These are phyloP conservation scores for Spatholobus suberectus DNA, from an alignment of 306 rosid genomes.

Conservation along the genomic window DNA sequence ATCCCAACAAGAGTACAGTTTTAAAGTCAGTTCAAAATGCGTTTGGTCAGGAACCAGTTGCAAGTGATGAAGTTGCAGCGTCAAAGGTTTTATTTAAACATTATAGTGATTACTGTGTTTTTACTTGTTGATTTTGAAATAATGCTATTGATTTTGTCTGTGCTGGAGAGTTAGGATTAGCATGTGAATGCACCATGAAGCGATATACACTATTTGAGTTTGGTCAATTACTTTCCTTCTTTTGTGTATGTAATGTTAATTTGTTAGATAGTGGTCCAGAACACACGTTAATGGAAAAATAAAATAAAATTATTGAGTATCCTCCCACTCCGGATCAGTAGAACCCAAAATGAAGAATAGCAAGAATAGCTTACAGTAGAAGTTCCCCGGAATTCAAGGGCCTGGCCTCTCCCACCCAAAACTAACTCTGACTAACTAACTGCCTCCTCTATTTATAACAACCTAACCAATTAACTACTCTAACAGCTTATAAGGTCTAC, in stretches of 20 bases:
- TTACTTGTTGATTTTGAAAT: constrained; percentile 7
- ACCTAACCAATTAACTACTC: background rate
- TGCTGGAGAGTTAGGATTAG: background rate
- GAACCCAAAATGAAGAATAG: background rate
- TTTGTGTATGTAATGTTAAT: constrained; percentile 1
- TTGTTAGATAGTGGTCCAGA: background rate
- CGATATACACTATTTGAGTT: background rate
- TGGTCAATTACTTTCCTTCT: constrained; percentile 6
- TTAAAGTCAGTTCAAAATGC: constrained; percentile 72
- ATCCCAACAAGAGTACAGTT: constrained; percentile 77
- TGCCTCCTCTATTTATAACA: background rate
- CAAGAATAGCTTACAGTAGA: background rate
- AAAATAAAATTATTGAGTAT: background rate
- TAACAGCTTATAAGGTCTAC: background rate
- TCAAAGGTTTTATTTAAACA: constrained; percentile 48
- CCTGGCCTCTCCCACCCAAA: background rate
- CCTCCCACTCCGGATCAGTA: background rate
- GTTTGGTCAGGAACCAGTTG: constrained; percentile 58
- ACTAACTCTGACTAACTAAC: background rate
- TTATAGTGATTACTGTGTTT: constrained; percentile 6
- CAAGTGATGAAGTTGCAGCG: constrained; percentile 42
- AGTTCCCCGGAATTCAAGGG: background rate
- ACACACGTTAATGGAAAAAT: background rate
- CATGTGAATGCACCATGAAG: constrained; percentile 14
- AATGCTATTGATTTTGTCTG: background rate